phyloP scores from a whole-genome alignment of 331 rosid genomes.

The Quercus lobata region DNA sequence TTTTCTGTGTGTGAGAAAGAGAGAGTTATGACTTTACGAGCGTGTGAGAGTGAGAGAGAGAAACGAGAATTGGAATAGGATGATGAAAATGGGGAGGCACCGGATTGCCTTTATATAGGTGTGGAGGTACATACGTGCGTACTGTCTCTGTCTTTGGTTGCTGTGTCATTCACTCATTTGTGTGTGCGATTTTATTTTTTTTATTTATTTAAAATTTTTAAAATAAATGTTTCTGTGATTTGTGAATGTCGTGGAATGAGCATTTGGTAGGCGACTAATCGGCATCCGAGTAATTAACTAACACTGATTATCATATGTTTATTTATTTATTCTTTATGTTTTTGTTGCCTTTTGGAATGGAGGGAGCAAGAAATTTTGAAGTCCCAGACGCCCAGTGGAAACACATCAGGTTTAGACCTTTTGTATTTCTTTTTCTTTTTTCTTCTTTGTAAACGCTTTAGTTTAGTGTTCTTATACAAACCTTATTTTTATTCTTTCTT shows the following conservation, averaged over 20 bases:
- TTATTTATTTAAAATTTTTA: no score
- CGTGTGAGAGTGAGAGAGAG: slow-evolving; percentile 23
- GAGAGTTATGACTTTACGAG: neutral
- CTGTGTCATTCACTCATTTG: no score
- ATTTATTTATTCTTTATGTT: neutral
- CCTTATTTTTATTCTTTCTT: neutral
- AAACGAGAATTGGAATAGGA: neutral
- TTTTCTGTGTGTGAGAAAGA: neutral
- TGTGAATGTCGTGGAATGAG: slow-evolving; percentile 47
- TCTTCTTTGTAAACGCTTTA: no score
- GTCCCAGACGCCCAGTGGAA: neutral
- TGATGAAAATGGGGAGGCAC: neutral
- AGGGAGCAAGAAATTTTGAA: slow-evolving; percentile 7
- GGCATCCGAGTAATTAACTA: no score
- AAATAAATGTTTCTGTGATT: slow-evolving; percentile 20
- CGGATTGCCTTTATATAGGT: slow-evolving; percentile 28
- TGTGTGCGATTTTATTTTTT: neutral
- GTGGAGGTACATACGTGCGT: neutral
- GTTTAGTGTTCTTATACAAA: neutral
- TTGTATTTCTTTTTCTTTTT: no score
- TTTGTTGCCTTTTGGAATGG: neutral
- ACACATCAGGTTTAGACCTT: neutral
- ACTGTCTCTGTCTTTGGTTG: neutral
- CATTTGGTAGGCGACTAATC: neutral
- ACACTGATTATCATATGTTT: neutral